Evolutionary conservation across 2,329 filamentous ascomycete species (phyloP).

Genomic region (Ceratocystis colombiana): DNA sequence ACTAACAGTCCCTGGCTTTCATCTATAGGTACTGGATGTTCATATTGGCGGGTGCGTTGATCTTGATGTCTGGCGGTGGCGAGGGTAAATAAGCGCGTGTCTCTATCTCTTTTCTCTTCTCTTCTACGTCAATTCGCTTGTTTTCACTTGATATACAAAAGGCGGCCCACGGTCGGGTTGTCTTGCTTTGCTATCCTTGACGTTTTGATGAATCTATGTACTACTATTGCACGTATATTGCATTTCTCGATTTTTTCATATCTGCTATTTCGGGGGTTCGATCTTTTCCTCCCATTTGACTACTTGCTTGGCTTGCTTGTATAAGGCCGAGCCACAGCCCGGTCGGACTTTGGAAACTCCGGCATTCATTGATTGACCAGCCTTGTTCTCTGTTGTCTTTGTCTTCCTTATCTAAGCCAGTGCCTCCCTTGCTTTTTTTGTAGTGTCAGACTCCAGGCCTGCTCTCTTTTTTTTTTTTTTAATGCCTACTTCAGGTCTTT

Average conservation of each 20-base stretch:
- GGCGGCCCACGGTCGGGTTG: neutral
- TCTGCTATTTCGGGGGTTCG: too few species aligned
- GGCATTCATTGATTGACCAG: too few species aligned
- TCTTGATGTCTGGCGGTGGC: constrained; percentile 46
- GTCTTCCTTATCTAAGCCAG: too few species aligned
- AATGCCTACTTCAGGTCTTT: neutral
- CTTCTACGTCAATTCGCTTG: constrained; percentile 5
- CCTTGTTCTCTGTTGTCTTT: too few species aligned
- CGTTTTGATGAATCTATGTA: constrained; percentile 10
- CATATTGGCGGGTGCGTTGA: constrained; percentile 43
- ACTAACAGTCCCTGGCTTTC: constrained; percentile 7
- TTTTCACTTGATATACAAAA: constrained; percentile 1
- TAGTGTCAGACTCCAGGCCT: neutral
- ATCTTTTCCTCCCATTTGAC: too few species aligned
- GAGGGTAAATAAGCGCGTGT: constrained; percentile 38
- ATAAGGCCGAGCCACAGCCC: too few species aligned
- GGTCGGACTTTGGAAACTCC: too few species aligned
- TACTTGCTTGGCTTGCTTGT: neutral
- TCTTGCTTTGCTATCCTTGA: neutral
- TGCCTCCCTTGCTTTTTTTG: neutral
- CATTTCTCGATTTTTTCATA: neutral
- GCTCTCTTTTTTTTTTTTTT: neutral
- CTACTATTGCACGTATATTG: constrained; percentile 4
- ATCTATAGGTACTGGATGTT: constrained; percentile 55
- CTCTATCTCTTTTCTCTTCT: constrained; percentile 10